A percentile compares a stretch with the other conserved stretches of the same genome.
phyloP scores from a whole-genome alignment of 768 basidiomycete genomes.

The Tephrocybe sp. region DNA sequence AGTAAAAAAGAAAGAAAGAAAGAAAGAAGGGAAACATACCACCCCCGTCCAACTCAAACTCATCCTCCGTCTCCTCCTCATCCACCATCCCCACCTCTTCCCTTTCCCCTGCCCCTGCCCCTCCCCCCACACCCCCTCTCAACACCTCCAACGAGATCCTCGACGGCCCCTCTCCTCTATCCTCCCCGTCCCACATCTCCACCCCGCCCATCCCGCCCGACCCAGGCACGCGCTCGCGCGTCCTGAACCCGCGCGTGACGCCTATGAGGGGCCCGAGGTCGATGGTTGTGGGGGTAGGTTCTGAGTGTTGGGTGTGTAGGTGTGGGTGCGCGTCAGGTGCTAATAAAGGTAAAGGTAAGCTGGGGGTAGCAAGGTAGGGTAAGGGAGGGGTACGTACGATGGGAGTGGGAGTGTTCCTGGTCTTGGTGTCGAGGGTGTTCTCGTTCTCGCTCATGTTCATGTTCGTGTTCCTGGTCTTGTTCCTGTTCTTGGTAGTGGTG shows the following conservation, averaged over 20 bases:
- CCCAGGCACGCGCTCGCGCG: slow-evolving; percentile 53
- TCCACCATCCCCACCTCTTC: slow-evolving; percentile 5
- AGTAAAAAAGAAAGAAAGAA: too few species aligned
- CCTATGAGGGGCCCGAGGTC: slow-evolving; percentile 71
- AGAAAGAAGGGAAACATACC: background rate
- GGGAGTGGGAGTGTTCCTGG: too few species aligned
- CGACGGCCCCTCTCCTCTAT: slow-evolving; percentile 9
- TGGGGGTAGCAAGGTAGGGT: too few species aligned
- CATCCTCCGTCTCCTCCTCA: slow-evolving; percentile 11
- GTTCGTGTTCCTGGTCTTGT: too few species aligned
- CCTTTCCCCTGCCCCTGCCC: slow-evolving; percentile 7
- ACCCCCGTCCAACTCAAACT: background rate
- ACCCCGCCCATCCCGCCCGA: slow-evolving; percentile 67
- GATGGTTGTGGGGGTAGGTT: too few species aligned
- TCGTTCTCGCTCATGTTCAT: too few species aligned
- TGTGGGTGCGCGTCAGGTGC: too few species aligned
- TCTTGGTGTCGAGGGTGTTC: too few species aligned
- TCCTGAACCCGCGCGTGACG: slow-evolving; percentile 57
- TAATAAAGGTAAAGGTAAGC: too few species aligned
- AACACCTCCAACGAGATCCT: slow-evolving; percentile 7
- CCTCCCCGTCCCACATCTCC: slow-evolving; percentile 41
- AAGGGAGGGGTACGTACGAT: too few species aligned
- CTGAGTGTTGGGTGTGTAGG: too few species aligned
- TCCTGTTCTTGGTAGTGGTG: too few species aligned
- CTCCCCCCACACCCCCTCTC: slow-evolving; percentile 12